Evolutionary conservation across 805 yeast genomes (phyloP), one percentile per base, ranked within the genome.

Genomic region (Pichia nanzhaoensis): DNA sequence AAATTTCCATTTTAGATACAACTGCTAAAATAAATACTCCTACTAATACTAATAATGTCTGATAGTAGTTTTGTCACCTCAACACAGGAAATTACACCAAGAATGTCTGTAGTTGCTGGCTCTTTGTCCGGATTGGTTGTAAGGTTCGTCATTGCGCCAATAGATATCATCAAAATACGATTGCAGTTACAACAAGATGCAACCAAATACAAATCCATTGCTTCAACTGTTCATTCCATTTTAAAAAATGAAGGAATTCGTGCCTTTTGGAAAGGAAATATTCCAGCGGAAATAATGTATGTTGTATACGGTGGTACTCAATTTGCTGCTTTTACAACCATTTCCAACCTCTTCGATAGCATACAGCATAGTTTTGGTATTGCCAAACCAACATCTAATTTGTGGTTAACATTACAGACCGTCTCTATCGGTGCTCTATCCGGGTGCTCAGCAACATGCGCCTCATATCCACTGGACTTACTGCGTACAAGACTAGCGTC

Each of bases 221-320:
- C 55, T 3, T 45, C 59, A 17, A 68, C 81, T 0, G 59, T 77
- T 39, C 50, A 49, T 13, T 60, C 67, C 1, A 72, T 88, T 1
- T 50, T 73, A 1, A 58, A 61, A 17, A 70, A 77, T 30, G 98
- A 91, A 61, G 68, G 68, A 5, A 35, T 82, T 0, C 49, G 62
- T 3, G 91, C 88, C 0, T 69, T 91, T n/a, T 93, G 98, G 98
- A 90, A 89, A 60, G 99, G 99, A 0, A 93, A 93, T 59, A 73
- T 87, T 0, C 95, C 99, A 0, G 99, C 98, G 0, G 88, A 88
- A 51, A 61, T 80, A 33, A 76, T 93, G 79, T 93, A 93, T 57
- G 67, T 91, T 13, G 53, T 84, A 10, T 93, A 91, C 56, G 96
- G 98, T 12, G 86, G 86, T 0, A 66, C 77, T 0, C 98, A 93